These are phyloP conservation scores for Tillandsia leiboldiana DNA, from an alignment of 176 grass and related monocot species.

Conservation along the genomic window DNA sequence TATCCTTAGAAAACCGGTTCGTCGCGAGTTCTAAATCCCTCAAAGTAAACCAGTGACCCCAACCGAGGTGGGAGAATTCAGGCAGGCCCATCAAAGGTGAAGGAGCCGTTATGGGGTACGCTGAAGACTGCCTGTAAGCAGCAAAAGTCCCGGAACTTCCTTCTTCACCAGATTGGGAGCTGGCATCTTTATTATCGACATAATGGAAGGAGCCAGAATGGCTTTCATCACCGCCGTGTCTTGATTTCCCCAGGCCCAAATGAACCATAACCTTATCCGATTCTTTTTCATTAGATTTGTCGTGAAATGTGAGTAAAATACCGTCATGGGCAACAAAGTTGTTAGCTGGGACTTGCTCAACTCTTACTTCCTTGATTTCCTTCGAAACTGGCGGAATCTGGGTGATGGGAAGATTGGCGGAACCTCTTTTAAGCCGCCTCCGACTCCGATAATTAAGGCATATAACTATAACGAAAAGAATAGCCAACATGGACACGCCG, in stretches of 20 bases:
- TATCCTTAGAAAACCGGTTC: slow-evolving; percentile 67
- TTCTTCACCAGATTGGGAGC: slow-evolving; percentile 62
- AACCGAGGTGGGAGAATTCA: slow-evolving; percentile 69
- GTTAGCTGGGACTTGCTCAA: slow-evolving; percentile 51
- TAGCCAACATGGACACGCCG: slow-evolving; percentile 54
- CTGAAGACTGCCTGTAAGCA: slow-evolving; percentile 31
- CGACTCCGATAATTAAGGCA: slow-evolving; percentile 62
- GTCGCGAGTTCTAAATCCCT: slow-evolving; percentile 64
- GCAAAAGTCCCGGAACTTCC: slow-evolving; percentile 42
- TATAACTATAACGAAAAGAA: slow-evolving; percentile 52
- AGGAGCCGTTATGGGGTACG: slow-evolving; percentile 49
- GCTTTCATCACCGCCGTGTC: slow-evolving; percentile 55
- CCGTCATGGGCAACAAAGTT: slow-evolving; percentile 33
- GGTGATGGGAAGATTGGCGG: slow-evolving; percentile 49
- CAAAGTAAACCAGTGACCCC: slow-evolving; percentile 84
- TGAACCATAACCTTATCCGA: slow-evolving; percentile 56
- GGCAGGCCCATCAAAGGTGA: slow-evolving; percentile 79
- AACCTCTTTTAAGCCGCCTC: slow-evolving; percentile 50
- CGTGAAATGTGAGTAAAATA: slow-evolving; percentile 43
- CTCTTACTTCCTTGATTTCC: slow-evolving; percentile 85
- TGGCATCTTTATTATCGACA: slow-evolving; percentile 47
- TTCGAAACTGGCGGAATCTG: slow-evolving; percentile 74
- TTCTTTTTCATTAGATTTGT: slow-evolving; percentile 48
- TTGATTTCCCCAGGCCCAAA: slow-evolving; percentile 59
- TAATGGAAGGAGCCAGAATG: slow-evolving; percentile 94